Base-by-base conservation (phyloP, 139 green algal species). In the Chlorella ohadii region DNA sequence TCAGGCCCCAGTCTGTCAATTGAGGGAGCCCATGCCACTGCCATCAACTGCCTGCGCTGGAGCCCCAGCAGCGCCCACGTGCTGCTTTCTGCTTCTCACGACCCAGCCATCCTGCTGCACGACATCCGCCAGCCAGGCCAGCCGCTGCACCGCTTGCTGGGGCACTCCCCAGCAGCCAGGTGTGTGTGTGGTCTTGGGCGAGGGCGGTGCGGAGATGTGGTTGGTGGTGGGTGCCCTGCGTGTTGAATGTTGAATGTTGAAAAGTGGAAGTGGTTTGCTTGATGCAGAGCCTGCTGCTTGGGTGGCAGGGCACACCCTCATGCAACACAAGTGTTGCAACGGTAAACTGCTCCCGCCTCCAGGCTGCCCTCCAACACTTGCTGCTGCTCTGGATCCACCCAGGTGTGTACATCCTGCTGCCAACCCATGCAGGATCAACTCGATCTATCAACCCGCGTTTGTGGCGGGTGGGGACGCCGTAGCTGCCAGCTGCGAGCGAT, bases 361-460 rank as follows among this genome's bases (percentile, higher is more conserved):
- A n/a, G n/a, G n/a, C 65, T 38, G 65, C 28, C 19, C 4, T n/a
- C 65, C n/a, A 44, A 33, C n/a, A n/a, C n/a, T n/a, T n/a, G n/a
- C n/a, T n/a, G n/a, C n/a, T n/a, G n/a, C n/a, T n/a, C n/a, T n/a
- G n/a, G n/a, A n/a, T n/a, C n/a, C n/a, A n/a, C n/a, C n/a, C n/a
- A n/a, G n/a, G n/a, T n/a, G n/a, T n/a, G n/a, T n/a, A n/a, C n/a
- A n/a, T n/a, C 71, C 13, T 22, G 44, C 41, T 23, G 11, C 55
- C 19, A 31, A 28, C 1, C 57, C 25, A 22, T 64, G 64, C 36
- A 82, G 83, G 28, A 66, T 85, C 1, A 16, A 4, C 15, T 19
- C 38, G 33, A 90, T 90, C 55, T 90, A 90, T 68, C 87, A 90
- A 77, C 87, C 87, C 31, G n/a, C 55, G 1, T 90, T 89, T 64